These are phyloP conservation scores for Botrytis fragariae DNA, from an alignment of 2,329 filamentous ascomycete genomes.

Conservation along the genomic window DNA sequence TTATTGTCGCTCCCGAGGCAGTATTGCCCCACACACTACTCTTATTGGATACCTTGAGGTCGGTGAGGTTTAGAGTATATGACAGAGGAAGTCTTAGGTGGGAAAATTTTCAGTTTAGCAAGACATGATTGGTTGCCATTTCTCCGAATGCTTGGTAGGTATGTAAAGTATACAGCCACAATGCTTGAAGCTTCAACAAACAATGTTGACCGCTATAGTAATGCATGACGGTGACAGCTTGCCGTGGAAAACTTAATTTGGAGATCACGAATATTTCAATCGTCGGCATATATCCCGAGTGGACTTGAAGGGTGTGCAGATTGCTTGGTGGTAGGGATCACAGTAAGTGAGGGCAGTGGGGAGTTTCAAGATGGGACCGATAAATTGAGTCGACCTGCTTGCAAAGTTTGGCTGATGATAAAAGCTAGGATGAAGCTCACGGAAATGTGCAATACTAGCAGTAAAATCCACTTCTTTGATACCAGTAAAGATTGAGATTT, in stretches of 20 bases:
- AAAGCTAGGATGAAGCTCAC: not conserved
- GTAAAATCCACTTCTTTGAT: not conserved
- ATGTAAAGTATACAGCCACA: not conserved
- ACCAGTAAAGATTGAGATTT: not conserved
- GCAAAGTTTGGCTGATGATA: not conserved
- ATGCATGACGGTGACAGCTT: not conserved
- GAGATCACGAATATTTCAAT: not conserved
- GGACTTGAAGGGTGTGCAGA: not conserved
- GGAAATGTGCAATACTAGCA: not conserved
- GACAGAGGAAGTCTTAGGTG: not conserved
- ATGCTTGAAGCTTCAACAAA: not conserved
- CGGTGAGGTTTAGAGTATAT: slow-evolving; percentile 2
- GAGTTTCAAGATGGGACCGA: not conserved
- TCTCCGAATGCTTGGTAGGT: not conserved
- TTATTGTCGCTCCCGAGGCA: not conserved
- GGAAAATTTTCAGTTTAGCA: not conserved
- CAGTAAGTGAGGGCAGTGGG: not conserved
- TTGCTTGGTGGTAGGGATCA: not conserved
- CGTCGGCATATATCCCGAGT: not conserved
- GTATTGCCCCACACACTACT: not conserved
- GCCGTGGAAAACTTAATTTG: not conserved
- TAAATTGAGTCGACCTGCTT: not conserved
- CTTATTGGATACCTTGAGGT: not conserved
- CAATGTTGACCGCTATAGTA: not conserved
- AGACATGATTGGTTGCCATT: not conserved